Evolutionary conservation across 306 rosid genomes (phyloP), one percentile per base, ranked within the genome.

Genomic region (Parietaria judaica): DNA sequence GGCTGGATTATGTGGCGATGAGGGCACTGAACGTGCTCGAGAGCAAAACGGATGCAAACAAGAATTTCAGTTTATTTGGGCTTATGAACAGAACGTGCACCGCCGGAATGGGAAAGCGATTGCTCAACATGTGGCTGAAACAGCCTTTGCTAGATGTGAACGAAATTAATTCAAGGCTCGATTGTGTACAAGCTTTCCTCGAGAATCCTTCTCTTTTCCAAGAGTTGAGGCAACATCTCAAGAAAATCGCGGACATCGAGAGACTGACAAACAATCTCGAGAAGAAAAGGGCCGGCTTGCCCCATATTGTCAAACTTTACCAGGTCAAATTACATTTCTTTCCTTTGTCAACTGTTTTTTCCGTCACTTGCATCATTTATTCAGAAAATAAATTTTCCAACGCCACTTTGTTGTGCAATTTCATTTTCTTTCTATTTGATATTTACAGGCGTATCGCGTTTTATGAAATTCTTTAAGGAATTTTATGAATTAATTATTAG

Each of bases 71-170:
- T 75, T 72, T 92, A 79, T 84, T 84, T 79, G 99, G 99, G 73
- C 95, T 88, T 53, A 68, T 92, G 94, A 92, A 92, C 67, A 86
- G 95, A 72, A 92, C 99, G 49, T 92, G 99, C 78, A 86, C 99
- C 11, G 96, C 94, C 70, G 99, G 96, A 72, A 92, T 92, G 99
- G 99, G 99, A 66, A 88, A 92, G 66, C 73, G 99, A 23, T 69
- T 92, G 63, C 70, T 92, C 72, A 92, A 92, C 75, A 82, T 71
- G 95, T 92, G 99, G 99, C 80, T 92, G 51, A 92, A 92, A 56
- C 99, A 92, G 80, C 99, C 99, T 66, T 74, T 92, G 62, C 70
- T 92, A 67, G 85, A 88, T 72, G 94, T 82, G 41, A 49, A 76
- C 34, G 95, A 86, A 70, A 92, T 92, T 61, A 88, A 82, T 79